These are phyloP conservation scores for Cytospora mali DNA, from an alignment of 2,329 filamentous ascomycete genomes.

Conservation along the genomic window DNA sequence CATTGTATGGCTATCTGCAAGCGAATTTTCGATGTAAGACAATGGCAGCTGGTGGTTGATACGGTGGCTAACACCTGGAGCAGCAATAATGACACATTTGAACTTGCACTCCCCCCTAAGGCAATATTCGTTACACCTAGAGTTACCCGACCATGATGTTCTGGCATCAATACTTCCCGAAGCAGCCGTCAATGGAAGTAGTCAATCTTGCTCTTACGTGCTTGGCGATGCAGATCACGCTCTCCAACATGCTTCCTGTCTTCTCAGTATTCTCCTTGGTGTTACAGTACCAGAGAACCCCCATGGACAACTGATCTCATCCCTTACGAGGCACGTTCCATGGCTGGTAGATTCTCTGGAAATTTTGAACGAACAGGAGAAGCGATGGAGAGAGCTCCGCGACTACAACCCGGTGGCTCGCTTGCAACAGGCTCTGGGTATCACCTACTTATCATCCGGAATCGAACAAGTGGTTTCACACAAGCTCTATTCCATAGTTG, in stretches of 20 bases:
- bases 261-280: slow-evolving; percentile 48
- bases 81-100: slow-evolving; percentile 32
- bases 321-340: slow-evolving; percentile 45
- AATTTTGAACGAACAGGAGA: slow-evolving; percentile 45
- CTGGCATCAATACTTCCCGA: slow-evolving; percentile 37
- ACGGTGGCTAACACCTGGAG: slow-evolving; percentile 10
- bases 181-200: slow-evolving; percentile 30
- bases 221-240: slow-evolving; percentile 47
- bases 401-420: slow-evolving; percentile 39
- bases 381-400: slow-evolving; percentile 39
- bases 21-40: slow-evolving; percentile 48
- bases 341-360: slow-evolving; percentile 56
- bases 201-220: slow-evolving; percentile 44
- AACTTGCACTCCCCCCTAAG: slow-evolving; percentile 7
- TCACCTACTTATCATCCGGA: slow-evolving; percentile 14
- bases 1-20: slow-evolving; percentile 53
- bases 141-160: slow-evolving; percentile 43
- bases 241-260: slow-evolving; percentile 48
- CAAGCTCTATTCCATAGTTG: slow-evolving; percentile 36
- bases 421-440: slow-evolving; percentile 41
- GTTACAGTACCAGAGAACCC: slow-evolving; percentile 41
- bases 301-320: slow-evolving; percentile 37
- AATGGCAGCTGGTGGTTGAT: slow-evolving; percentile 35
- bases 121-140: slow-evolving; percentile 30
- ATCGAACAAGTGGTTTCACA: slow-evolving; percentile 29